These are phyloP conservation scores for Penicillium hesseltinei DNA, from an alignment of 2,329 filamentous ascomycete genomes.

Conservation along the genomic window DNA sequence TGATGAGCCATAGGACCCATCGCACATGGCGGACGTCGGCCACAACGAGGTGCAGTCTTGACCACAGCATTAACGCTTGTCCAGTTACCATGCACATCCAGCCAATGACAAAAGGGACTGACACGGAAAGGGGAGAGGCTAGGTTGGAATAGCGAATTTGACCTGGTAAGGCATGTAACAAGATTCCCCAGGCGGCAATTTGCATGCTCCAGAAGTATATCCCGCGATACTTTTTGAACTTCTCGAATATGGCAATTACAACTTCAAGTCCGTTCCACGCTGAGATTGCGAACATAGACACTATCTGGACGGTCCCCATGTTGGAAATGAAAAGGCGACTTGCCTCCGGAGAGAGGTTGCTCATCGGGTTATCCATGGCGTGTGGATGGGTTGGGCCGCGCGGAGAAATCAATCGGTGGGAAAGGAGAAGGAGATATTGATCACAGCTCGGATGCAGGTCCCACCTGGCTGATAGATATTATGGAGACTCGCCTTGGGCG, in stretches of 20 bases:
- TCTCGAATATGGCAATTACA: constrained; percentile 42
- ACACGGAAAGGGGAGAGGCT: not conserved
- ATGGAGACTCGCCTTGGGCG: not conserved
- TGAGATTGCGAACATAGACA: constrained; percentile 3
- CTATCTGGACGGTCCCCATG: not conserved
- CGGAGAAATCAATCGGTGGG: not conserved
- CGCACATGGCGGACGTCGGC: constrained; percentile 31
- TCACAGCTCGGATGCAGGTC: not conserved
- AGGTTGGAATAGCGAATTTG: constrained; percentile 4
- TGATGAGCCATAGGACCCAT: constrained; percentile 43
- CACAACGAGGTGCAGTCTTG: constrained; percentile 45
- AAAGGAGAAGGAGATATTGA: not conserved
- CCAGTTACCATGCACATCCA: constrained; percentile 41
- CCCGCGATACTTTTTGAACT: constrained; percentile 42
- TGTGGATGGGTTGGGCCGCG: not conserved
- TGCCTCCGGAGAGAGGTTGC: constrained; percentile 1
- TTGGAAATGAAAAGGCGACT: not conserved
- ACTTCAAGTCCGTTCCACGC: constrained; percentile 46
- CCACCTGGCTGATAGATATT: not conserved
- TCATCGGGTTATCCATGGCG: constrained; percentile 10
- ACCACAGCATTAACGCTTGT: constrained; percentile 46
- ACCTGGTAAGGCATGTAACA: constrained; percentile 34
- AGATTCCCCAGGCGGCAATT: constrained; percentile 36
- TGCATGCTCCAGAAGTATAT: constrained; percentile 50
- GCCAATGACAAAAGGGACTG: constrained; percentile 23